Percentiles rank a stretch among this genome's conserved stretches.
Evolutionary conservation across 768 basidiomycete genomes (phyloP).

Genomic region (Russula compacta): DNA sequence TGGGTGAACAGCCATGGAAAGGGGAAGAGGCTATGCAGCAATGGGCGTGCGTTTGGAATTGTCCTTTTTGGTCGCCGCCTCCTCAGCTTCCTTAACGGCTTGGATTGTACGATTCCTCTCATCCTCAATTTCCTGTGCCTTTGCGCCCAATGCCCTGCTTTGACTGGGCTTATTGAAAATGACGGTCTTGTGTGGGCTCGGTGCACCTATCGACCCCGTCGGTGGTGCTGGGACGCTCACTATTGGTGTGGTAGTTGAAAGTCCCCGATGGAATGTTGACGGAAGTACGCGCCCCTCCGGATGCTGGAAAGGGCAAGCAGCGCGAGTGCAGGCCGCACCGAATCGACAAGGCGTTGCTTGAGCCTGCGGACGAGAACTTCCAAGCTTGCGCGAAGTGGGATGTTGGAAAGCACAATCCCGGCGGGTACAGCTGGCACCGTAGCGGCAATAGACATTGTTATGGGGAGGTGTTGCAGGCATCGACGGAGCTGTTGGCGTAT

Average conservation of each 20-base stretch:
- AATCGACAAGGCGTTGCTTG: constrained; percentile 54
- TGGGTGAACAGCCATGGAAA: background rate
- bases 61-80: constrained; percentile 51
- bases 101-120: constrained; percentile 54
- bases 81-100: constrained; percentile 58
- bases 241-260: constrained; percentile 50
- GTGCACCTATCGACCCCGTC: constrained; percentile 53
- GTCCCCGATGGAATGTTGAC: constrained; percentile 69
- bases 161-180: constrained; percentile 49
- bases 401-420: constrained; percentile 63
- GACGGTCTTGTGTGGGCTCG: constrained; percentile 61
- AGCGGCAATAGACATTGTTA: constrained; percentile 55
- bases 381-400: constrained; percentile 25
- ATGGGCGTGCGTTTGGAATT: constrained; percentile 37
- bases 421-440: constrained; percentile 79
- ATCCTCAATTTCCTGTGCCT: constrained; percentile 59
- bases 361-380: constrained; percentile 5
- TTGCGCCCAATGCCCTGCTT: constrained; percentile 32
- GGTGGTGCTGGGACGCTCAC: constrained; percentile 55
- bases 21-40: constrained; percentile 19
- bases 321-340: constrained; percentile 74
- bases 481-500: constrained; percentile 31
- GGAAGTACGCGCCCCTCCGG: constrained; percentile 80
- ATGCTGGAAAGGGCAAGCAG: constrained; percentile 66
- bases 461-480: constrained; percentile 25